Conservation (phyloP, 2,329 filamentous ascomycete species). For the Calonectria pauciramosa region DNA sequence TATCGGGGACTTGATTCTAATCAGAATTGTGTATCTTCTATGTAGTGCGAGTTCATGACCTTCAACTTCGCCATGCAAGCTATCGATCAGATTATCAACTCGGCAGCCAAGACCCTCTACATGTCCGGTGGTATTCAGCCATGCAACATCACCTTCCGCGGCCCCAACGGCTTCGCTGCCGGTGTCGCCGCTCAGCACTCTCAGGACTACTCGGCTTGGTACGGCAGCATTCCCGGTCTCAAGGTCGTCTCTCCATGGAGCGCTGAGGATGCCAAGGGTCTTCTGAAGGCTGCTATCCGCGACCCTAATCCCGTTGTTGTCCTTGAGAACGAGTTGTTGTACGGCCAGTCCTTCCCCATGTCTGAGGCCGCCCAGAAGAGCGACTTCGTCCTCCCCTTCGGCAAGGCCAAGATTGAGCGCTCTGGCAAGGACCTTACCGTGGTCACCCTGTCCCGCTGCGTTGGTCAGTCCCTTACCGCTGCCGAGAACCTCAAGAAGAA, state of each 20-base stretch:
- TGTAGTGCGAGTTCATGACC: conserved; percentile 98
- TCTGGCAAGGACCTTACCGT: conserved; percentile 96
- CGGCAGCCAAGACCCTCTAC: conserved; percentile 98
- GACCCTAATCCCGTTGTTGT: conserved; percentile 98
- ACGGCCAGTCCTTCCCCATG: conserved; percentile 96
- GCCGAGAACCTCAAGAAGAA: conserved; percentile 95
- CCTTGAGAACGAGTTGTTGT: conserved; percentile 90
- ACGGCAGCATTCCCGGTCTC: conserved; percentile 95
- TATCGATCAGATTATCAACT: conserved; percentile 99
- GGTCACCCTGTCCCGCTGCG: conserved; percentile 93
- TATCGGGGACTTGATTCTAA: conserved; percentile 25
- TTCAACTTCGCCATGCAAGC: conserved; percentile 99
- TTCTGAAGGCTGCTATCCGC: conserved; percentile 96
- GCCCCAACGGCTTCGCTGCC: conserved; percentile 96
- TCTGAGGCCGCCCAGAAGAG: conserved; percentile 95
- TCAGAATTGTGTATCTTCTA: not conserved
- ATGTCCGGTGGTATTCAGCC: conserved; percentile 99
- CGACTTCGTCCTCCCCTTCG: conserved; percentile 97
- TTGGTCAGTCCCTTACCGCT: conserved; percentile 90
- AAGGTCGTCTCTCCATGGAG: conserved; percentile 98
- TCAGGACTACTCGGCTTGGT: conserved; percentile 99
- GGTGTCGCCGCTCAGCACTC: conserved; percentile 99
- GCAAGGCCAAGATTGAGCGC: conserved; percentile 99
- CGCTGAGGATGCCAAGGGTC: conserved; percentile 97
- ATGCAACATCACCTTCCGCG: conserved; percentile 99